Conservation (phyloP, 139 green algal genomes). For the Chlamydomonas incerta region DNA sequence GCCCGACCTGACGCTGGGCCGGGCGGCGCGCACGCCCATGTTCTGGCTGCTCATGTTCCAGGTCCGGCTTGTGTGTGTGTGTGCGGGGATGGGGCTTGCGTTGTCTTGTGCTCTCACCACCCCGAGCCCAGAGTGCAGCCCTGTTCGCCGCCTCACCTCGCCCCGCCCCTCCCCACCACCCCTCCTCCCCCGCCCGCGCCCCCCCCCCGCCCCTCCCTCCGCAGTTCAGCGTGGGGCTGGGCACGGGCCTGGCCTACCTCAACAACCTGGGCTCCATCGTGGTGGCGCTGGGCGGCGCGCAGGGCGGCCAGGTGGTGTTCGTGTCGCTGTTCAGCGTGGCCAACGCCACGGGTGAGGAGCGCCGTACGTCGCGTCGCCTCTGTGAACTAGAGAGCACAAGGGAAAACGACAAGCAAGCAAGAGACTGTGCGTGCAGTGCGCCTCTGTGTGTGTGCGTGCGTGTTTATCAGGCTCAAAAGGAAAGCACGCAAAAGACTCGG, state of each 20-base stretch:
- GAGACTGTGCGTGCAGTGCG: no score
- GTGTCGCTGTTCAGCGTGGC: slow-evolving; percentile 84
- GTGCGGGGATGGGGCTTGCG: not conserved
- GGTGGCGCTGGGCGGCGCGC: slow-evolving; percentile 54
- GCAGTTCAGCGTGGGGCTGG: slow-evolving; percentile 63
- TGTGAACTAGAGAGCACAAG: no score
- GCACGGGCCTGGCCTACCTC: slow-evolving; percentile 75
- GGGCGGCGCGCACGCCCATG: slow-evolving; percentile 47
- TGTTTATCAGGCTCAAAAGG: no score
- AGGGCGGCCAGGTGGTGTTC: slow-evolving; percentile 67
- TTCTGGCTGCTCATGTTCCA: slow-evolving; percentile 75
- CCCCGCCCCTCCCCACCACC: no score
- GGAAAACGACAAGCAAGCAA: no score
- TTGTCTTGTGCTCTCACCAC: no score
- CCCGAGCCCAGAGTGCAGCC: no score
- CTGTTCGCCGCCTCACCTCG: no score
- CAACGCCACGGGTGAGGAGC: slow-evolving; percentile 65
- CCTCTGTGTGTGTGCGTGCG: no score
- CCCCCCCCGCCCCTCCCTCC: slow-evolving; percentile 42
- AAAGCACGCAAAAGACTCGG: no score
- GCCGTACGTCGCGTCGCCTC: no score
- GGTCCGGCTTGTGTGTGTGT: not conserved
- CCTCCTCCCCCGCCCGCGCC: no score
- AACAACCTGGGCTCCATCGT: slow-evolving; percentile 87
- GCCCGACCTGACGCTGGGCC: slow-evolving; percentile 13